Evolutionary conservation across 805 yeast genomes (phyloP), one percentile per base, ranked within the genome.

Genomic region (Ogataea pini): DNA sequence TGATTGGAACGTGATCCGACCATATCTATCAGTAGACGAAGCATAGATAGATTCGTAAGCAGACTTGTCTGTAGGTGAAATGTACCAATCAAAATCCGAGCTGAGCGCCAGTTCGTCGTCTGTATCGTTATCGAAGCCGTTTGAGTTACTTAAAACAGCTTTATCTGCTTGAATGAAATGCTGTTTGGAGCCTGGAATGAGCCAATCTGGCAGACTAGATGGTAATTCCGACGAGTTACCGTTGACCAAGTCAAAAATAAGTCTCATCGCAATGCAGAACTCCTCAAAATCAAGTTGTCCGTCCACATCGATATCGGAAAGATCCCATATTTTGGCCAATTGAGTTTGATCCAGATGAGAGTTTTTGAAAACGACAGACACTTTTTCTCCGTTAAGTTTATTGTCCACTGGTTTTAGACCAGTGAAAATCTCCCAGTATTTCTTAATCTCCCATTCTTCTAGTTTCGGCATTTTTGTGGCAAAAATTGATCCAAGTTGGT

Each of bases 341-440:
- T 89, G 82, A n/a, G 79, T 76, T 45, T 89, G 89, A 53, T 80
- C 78, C 49, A 94, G 78, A 61, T 88, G 85, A 38, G 97, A 89
- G 70, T 94, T 94, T 68, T 88, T 89, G 60, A 94, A 79, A 42
- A 94, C 94, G 2, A 89, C 83, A 25, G 86, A 78, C 17, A 91
- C 95, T 64, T 86, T 84, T 49, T 86, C 94, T 42, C 96, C 97
- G 18, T 85, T 77, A 28, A 94, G 77, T 63, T 86, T 83, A 63
- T 89, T 90, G 46, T 82, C 79, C 29, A 71, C 81, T 0, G 99
- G 99, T 54, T 81, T 80, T 60, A 94, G 79, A 12, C 97, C 96
- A 55, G 85, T 82, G 74, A 94, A 94, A 40, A 94, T 91, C 69
- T 94, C 96, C 99, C 99, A 94, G 75, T 90, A 94, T 71, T 92